phyloP scores from a whole-genome alignment of 2,329 filamentous ascomycete genomes.

The Metarhizium guizhouense region DNA sequence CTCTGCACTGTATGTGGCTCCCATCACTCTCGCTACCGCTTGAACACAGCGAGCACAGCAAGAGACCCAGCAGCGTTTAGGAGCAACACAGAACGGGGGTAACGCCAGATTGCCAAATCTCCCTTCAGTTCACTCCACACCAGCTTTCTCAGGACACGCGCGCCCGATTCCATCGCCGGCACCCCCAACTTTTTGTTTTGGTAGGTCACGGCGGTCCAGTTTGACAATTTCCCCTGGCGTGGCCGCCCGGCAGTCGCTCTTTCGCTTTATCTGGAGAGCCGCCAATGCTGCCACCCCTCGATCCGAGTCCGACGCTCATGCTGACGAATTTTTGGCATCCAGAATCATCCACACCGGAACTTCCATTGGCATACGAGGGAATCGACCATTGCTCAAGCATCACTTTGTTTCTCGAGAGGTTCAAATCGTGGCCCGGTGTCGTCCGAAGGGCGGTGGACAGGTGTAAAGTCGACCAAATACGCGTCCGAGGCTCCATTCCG shows the following conservation, averaged over 20 bases:
- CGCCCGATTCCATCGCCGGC: constrained; percentile 5
- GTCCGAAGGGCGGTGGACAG: constrained; percentile 12
- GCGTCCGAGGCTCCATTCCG: constrained; percentile 1
- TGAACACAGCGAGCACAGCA: constrained; percentile 1
- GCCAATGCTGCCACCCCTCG: not conserved
- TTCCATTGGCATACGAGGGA: not conserved
- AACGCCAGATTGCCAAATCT: constrained; percentile 5
- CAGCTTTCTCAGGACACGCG: constrained; percentile 3
- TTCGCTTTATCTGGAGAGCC: not conserved
- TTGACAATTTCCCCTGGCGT: not conserved
- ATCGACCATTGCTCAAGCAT: not conserved
- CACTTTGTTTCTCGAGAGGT: not conserved
- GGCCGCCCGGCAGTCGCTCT: not conserved
- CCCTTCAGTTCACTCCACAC: constrained; percentile 7
- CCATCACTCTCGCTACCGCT: not conserved
- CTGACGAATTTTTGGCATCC: constrained; percentile 2
- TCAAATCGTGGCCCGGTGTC: not conserved
- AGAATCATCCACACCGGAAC: not conserved
- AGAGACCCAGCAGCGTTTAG: constrained; percentile 3
- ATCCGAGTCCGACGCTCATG: not conserved
- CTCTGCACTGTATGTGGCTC: constrained; percentile 8
- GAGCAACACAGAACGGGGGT: constrained; percentile 2
- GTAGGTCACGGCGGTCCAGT: constrained; percentile 3
- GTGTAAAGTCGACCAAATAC: constrained; percentile 11
- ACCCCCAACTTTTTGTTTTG: not conserved